These are phyloP conservation scores for Solanum acaule DNA, from an alignment of 257 asterid genomes.

Conservation along the genomic window DNA sequence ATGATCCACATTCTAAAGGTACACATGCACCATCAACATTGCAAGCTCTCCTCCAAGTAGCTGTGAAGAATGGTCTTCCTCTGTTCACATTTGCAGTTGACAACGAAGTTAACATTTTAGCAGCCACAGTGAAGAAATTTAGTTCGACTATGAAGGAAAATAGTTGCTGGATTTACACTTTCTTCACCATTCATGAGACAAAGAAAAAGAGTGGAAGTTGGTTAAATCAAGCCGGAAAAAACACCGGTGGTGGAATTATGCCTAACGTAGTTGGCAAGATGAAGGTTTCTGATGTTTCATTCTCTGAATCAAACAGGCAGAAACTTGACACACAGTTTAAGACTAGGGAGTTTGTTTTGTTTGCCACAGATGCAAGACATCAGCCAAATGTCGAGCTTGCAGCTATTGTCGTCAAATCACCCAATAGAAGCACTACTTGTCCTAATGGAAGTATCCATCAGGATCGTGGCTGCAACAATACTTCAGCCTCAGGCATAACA, in stretches of 20 bases:
- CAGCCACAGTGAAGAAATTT: slow-evolving; percentile 41
- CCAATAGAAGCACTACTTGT: slow-evolving; percentile 2
- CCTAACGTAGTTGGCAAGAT: slow-evolving; percentile 60
- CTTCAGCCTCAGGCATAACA: not conserved
- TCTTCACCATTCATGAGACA: slow-evolving; percentile 46
- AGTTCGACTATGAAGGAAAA: slow-evolving; percentile 7
- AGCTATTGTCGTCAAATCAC: slow-evolving; percentile 45
- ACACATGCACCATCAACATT: slow-evolving; percentile 20
- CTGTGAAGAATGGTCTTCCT: slow-evolving; percentile 66
- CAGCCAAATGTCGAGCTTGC: slow-evolving; percentile 51
- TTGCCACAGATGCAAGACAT: slow-evolving; percentile 21
- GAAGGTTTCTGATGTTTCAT: slow-evolving; percentile 50
- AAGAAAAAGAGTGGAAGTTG: slow-evolving; percentile 43
- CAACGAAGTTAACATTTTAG: slow-evolving; percentile 47
- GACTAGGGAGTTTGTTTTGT: slow-evolving; percentile 59
- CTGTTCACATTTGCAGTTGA: slow-evolving; percentile 70
- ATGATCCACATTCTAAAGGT: slow-evolving; percentile 15
- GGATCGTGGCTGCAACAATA: not conserved
- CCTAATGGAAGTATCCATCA: slow-evolving; percentile 3
- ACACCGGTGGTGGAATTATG: slow-evolving; percentile 28
- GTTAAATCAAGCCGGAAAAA: slow-evolving; percentile 43
- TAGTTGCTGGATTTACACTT: slow-evolving; percentile 44
- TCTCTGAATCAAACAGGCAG: slow-evolving; percentile 5
- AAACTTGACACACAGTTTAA: not conserved
- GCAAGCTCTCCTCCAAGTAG: slow-evolving; percentile 73